Percentiles rank a stretch among this genome's conserved stretches.
Conservation (phyloP, 2,329 filamentous ascomycete species). For the Plenodomus tracheiphilus region DNA sequence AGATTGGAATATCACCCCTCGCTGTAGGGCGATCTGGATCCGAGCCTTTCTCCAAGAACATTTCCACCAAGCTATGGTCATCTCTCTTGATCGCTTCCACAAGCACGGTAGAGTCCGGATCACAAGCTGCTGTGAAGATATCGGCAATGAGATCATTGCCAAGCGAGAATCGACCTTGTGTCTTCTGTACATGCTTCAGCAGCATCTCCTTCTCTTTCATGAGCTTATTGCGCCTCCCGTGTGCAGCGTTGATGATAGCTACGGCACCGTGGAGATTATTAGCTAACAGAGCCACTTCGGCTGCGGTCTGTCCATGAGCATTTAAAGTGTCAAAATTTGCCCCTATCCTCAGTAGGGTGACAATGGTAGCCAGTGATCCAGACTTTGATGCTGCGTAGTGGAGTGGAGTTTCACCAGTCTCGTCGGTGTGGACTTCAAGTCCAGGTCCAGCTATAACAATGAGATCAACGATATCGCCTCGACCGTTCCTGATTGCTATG, state of each 20-base stretch:
- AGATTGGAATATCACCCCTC: constrained; percentile 30
- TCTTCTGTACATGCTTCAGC: constrained; percentile 33
- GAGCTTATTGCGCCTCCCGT: constrained; percentile 27
- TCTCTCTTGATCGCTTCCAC: constrained; percentile 38
- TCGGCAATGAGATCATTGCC: constrained; percentile 39
- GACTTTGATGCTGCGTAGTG: constrained; percentile 37
- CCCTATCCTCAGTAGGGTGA: constrained; percentile 29
- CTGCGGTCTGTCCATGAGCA: constrained; percentile 25
- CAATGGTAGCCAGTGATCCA: constrained; percentile 25
- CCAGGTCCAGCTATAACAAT: constrained; percentile 27
- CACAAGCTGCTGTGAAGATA: constrained; percentile 38
- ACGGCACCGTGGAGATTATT: constrained; percentile 36
- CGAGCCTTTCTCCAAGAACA: constrained; percentile 36
- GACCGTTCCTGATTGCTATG: constrained; percentile 32
- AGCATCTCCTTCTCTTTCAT: constrained; percentile 39
- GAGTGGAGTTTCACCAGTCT: constrained; percentile 34
- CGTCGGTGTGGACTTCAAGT: constrained; percentile 23
- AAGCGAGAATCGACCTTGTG: constrained; percentile 30
- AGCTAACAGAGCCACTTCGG: constrained; percentile 30
- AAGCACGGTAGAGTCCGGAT: constrained; percentile 37
- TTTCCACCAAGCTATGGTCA: constrained; percentile 29
- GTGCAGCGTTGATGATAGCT: constrained; percentile 36
- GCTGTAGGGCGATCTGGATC: constrained; percentile 32
- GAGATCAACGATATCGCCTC: constrained; percentile 29
- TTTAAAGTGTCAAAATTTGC: constrained; percentile 31